Conservation (phyloP, 768 basidiomycete species). For the Mrakia blollopis region DNA sequence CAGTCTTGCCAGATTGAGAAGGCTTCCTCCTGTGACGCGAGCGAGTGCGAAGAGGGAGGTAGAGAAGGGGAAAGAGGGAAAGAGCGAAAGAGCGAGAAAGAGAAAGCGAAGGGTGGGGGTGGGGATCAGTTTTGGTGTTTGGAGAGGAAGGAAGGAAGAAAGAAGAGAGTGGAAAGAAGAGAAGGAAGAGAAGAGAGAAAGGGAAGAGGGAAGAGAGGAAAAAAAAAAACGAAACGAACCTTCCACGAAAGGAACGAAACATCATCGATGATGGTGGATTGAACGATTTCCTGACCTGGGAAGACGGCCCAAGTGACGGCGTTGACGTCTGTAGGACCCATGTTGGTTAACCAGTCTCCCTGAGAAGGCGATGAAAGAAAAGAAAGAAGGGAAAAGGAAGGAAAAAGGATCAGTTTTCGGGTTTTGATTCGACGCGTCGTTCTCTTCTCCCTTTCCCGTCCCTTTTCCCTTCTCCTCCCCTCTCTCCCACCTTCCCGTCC, state of each 20-base stretch:
- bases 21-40: constrained; percentile 70
- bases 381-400: too few relatives aligned
- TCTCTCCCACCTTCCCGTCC: background rate
- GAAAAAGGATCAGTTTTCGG: background rate
- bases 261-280: constrained; percentile 92
- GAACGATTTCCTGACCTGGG: constrained; percentile 89
- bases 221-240: constrained; percentile 51
- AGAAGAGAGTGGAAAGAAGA: background rate
- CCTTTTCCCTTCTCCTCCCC: background rate
- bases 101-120: background rate
- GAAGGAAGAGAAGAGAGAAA: background rate
- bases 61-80: background rate
- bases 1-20: constrained; percentile 95
- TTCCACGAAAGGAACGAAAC: constrained; percentile 96
- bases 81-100: background rate
- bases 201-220: background rate
- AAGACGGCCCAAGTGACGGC: constrained; percentile 99
- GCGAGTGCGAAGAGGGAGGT: background rate
- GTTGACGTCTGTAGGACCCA: constrained; percentile 71
- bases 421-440: background rate
- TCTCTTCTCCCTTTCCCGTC: background rate
- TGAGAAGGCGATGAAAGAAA: constrained; percentile 40
- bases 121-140: too few relatives aligned
- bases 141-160: background rate
- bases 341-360: constrained; percentile 77